These are phyloP conservation scores for Chytriomyces sp. DNA, from an alignment of 192 early-diverging fungal species.

Conservation along the genomic window DNA sequence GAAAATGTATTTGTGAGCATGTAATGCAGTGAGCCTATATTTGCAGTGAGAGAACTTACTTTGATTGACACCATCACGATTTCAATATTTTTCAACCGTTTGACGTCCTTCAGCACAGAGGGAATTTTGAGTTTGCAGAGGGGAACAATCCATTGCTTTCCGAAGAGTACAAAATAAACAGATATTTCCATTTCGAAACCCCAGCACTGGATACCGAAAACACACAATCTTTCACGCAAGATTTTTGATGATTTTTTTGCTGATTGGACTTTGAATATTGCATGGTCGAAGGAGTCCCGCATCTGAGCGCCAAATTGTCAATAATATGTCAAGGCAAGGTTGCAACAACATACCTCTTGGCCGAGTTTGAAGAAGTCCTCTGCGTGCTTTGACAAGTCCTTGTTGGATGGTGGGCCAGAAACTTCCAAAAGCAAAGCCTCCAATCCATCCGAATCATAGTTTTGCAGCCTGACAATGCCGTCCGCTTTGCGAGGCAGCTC, in stretches of 20 bases:
- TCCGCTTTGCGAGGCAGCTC: neutral
- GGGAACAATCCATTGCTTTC: neutral
- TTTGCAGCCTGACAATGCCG: neutral
- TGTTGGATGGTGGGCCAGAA: neutral
- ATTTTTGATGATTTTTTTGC: neutral
- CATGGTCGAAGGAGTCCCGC: neutral
- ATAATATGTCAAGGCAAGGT: neutral
- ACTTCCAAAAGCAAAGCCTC: conserved; percentile 11
- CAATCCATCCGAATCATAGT: neutral
- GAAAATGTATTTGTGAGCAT: too few species aligned
- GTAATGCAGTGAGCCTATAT: too few species aligned
- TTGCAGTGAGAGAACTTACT: too few species aligned
- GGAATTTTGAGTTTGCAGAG: neutral
- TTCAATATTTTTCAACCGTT: too few species aligned
- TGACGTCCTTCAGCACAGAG: too few species aligned
- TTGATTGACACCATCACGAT: too few species aligned
- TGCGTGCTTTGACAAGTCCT: neutral
- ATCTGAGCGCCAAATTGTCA: neutral
- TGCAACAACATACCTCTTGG: neutral
- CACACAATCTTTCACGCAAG: neutral
- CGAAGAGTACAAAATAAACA: neutral
- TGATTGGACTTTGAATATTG: neutral
- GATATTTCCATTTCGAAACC: conserved; percentile 6
- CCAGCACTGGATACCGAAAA: neutral
- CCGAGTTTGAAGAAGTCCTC: neutral